Conservation (phyloP, 1,139 yeast species). For the Pichia inconspicua region DNA sequence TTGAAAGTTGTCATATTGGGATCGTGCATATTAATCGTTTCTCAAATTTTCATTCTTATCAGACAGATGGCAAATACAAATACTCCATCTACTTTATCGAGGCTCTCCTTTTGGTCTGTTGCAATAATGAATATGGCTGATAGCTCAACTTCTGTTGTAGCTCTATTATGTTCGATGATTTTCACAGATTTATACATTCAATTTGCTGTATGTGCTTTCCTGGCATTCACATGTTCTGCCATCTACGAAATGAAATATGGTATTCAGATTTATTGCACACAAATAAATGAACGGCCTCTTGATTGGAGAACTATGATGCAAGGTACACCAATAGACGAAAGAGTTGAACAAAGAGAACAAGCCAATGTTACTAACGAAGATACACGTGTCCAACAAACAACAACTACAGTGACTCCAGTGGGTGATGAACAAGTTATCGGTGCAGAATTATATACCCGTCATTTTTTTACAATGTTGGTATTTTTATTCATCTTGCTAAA, state of each 20-base stretch:
- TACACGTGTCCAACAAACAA: neutral
- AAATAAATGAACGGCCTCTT: slow-evolving; percentile 62
- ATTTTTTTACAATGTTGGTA: slow-evolving; percentile 51
- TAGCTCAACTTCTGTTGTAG: slow-evolving; percentile 56
- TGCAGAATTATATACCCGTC: slow-evolving; percentile 54
- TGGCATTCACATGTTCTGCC: slow-evolving; percentile 62
- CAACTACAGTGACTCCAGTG: slow-evolving; percentile 5
- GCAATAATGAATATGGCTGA: slow-evolving; percentile 54
- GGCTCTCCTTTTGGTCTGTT: slow-evolving; percentile 59
- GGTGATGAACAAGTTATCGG: slow-evolving; percentile 40
- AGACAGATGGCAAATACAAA: slow-evolving; percentile 63
- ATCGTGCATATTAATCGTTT: slow-evolving; percentile 40
- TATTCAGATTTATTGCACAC: slow-evolving; percentile 62
- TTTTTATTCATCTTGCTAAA: slow-evolving; percentile 52
- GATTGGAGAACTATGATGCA: slow-evolving; percentile 56
- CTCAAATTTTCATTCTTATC: slow-evolving; percentile 43
- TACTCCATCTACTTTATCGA: slow-evolving; percentile 73
- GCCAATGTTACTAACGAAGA: slow-evolving; percentile 13
- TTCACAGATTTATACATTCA: slow-evolving; percentile 54
- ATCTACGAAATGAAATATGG: slow-evolving; percentile 74
- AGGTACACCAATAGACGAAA: slow-evolving; percentile 40
- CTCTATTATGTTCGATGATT: slow-evolving; percentile 52
- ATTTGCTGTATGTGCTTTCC: slow-evolving; percentile 60
- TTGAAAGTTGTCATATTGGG: slow-evolving; percentile 40
- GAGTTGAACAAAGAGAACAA: slow-evolving; percentile 13